Conservation (phyloP, 148 eudicot species). For the Dianthus caryophyllus region DNA sequence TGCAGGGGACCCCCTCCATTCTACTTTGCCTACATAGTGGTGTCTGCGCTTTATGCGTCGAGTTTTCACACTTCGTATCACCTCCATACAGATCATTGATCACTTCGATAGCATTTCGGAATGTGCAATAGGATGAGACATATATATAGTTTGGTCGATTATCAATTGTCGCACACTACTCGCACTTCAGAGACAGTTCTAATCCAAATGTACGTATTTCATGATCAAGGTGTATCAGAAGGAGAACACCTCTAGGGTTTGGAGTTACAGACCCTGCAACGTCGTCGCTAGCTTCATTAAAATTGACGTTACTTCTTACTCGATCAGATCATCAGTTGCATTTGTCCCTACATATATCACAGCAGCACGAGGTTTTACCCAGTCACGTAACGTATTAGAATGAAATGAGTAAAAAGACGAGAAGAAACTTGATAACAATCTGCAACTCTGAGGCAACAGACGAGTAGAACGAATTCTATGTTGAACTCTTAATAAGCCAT, state of each 20-base stretch:
- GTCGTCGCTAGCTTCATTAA: slow-evolving; percentile 72
- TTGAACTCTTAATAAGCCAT: too few relatives aligned
- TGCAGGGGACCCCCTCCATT: slow-evolving; percentile 29
- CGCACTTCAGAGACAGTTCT: slow-evolving; percentile 1
- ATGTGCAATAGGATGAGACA: too few relatives aligned
- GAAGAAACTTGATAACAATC: too few relatives aligned
- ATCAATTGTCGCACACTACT: too few relatives aligned
- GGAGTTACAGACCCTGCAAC: slow-evolving; percentile 96
- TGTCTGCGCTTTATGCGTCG: slow-evolving; percentile 15
- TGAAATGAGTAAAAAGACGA: not conserved
- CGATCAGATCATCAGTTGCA: slow-evolving; percentile 78
- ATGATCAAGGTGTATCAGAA: not conserved
- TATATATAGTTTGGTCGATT: too few relatives aligned
- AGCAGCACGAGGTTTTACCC: slow-evolving; percentile 99
- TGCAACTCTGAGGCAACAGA: too few relatives aligned
- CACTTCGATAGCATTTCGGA: too few relatives aligned
- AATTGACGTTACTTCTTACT: slow-evolving; percentile 83
- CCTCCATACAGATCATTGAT: too few relatives aligned
- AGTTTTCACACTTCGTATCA: slow-evolving; percentile 19
- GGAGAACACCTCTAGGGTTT: slow-evolving; percentile 84
- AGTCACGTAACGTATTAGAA: slow-evolving; percentile 69
- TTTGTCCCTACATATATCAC: slow-evolving; percentile 94
- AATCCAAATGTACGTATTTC: not conserved
- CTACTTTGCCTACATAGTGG: slow-evolving; percentile 34
- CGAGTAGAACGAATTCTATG: too few relatives aligned